Conservation (phyloP, 23 red algal species). For the Gracilaria caudata region DNA sequence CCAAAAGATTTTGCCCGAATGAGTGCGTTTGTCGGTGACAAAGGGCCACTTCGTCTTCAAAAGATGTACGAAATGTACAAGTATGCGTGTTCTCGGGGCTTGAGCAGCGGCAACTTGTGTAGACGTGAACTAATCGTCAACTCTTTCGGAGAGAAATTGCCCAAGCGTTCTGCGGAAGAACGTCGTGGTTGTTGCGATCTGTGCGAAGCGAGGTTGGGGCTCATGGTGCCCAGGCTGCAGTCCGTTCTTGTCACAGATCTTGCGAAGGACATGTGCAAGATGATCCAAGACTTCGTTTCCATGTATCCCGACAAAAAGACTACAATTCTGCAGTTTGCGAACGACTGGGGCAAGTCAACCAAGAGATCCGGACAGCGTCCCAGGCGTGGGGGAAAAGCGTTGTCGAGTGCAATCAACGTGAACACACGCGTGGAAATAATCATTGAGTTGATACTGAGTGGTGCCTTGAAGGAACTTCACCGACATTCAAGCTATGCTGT, state of each 20-base stretch:
- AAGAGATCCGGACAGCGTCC: neutral
- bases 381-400: conserved; percentile 9
- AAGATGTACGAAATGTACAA: conserved; percentile 59
- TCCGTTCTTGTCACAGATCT: conserved; percentile 24
- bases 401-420: neutral
- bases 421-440: conserved; percentile 34
- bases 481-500: conserved; percentile 37
- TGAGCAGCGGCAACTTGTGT: conserved; percentile 12
- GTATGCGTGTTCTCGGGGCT: conserved; percentile 40
- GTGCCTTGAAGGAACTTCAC: conserved; percentile 37
- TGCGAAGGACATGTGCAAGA: conserved; percentile 10
- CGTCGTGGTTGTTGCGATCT: conserved; percentile 36
- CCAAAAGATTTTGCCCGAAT: conserved; percentile 45
- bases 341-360: conserved; percentile 10
- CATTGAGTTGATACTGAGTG: conserved; percentile 31
- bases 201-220: conserved; percentile 1
- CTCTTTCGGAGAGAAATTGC: conserved; percentile 37
- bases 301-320: conserved; percentile 24
- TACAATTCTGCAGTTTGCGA: conserved; percentile 45
- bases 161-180: neutral
- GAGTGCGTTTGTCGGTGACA: conserved; percentile 66
- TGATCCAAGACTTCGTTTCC: neutral
- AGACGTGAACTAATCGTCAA: conserved; percentile 35
- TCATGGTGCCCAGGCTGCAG: neutral
- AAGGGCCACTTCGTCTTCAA: conserved; percentile 19